Evolutionary conservation across 1,284 basidiomycete genomes (phyloP), one percentile per base, ranked within the genome.

Genomic region (Sporisorium sorghi): DNA sequence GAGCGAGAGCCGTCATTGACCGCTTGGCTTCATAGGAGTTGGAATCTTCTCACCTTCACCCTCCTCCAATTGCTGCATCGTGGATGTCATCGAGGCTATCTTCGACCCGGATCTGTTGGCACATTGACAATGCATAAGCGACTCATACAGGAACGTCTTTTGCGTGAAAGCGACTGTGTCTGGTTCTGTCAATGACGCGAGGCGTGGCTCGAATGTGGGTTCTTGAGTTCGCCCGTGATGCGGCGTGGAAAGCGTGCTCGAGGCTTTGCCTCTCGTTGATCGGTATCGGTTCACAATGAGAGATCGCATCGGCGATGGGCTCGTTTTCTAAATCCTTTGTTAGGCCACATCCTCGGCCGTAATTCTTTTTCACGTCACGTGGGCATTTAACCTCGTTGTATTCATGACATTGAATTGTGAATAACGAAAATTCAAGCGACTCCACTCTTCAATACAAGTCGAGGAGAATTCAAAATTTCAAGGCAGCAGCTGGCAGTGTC

Each of bases 1-100:
- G 62, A n/a, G 52, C 61, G 3, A 66, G 59, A 33, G 54, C 66
- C 12, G 58, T 62, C 46, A 58, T 74, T 24, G 72, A 74, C 49
- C 61, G 72, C 1, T 43, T 74, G 44, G 72, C 62, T 3, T 51
- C 54, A 10, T 74, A 32, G 49, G 10, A 5, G 35, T 17, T n/a
- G 35, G 6, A 37, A 4, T n/a, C 17, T n/a, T 14, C 35, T n/a
- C 17, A 11, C 15, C 40, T 43, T 23, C 8, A 12, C 21, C 28
- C n/a, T 19, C 30, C 2, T n/a, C 12, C 47, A 32, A 11, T 32
- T 33, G 19, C n/a, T 30, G 15, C 8, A n/a, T 3, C 24, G 12
- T 28, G 11, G 17, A 19, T 48, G n/a, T 48, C 30, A 5, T 30
- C 15, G 7, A 3, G 7, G 28, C 23, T 14, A 19, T 12, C 9